These are phyloP conservation scores for Dentipellis sp. DNA, from an alignment of 768 basidiomycete genomes.

Conservation along the genomic window DNA sequence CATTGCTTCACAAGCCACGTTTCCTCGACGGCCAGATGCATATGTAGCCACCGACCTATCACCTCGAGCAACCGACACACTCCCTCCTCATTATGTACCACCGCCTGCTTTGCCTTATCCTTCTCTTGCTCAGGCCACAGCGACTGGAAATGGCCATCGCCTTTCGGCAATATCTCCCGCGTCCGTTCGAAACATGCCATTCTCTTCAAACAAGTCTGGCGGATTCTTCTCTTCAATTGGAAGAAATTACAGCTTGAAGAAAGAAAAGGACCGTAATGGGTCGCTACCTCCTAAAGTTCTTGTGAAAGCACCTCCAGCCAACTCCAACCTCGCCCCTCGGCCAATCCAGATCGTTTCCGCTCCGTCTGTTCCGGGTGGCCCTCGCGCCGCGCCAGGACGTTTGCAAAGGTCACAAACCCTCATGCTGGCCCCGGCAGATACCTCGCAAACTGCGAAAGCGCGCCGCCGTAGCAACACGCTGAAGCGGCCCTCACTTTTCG, in stretches of 20 bases:
- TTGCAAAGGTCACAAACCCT: constrained; percentile 62
- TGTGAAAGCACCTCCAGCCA: constrained; percentile 27
- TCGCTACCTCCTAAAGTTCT: constrained; percentile 27
- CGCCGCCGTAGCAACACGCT: constrained; percentile 14
- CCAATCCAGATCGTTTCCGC: constrained; percentile 23
- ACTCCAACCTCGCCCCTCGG: constrained; percentile 24
- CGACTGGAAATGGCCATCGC: constrained; percentile 10
- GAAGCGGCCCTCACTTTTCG: constrained; percentile 23
- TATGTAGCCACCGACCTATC: constrained; percentile 68
- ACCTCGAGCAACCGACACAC: constrained; percentile 29
- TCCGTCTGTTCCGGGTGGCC: constrained; percentile 64
- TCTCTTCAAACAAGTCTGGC: constrained; percentile 32
- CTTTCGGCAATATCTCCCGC: constrained; percentile 33
- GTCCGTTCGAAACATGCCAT: constrained; percentile 15
- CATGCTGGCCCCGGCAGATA: constrained; percentile 34
- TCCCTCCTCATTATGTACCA: constrained; percentile 43
- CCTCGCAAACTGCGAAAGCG: constrained; percentile 17
- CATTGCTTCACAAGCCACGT: constrained; percentile 66
- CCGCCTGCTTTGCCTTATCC: constrained; percentile 65
- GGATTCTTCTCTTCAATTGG: constrained; percentile 72
- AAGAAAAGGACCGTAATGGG: constrained; percentile 22
- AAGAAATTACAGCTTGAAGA: constrained; percentile 53
- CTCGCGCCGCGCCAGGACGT: constrained; percentile 55
- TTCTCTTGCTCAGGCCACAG: constrained; percentile 40
- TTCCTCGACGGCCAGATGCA: constrained; percentile 74